phyloP scores from a whole-genome alignment of 495 filamentous ascomycete genomes.

The Lophium mytilinum region DNA sequence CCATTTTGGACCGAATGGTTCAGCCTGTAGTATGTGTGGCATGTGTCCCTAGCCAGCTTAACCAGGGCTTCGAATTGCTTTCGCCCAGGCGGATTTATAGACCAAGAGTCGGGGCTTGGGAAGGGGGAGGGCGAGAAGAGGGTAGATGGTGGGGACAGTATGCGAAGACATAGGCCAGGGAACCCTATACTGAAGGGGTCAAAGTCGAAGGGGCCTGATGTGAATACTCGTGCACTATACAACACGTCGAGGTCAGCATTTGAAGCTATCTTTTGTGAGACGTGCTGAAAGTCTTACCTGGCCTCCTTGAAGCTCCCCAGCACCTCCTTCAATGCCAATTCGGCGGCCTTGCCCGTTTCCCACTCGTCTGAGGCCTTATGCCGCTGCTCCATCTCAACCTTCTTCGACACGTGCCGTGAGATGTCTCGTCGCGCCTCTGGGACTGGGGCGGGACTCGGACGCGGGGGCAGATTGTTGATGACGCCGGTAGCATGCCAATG shows the following conservation, averaged over 20 bases:
- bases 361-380: constrained; percentile 51
- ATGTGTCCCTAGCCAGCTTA: constrained; percentile 48
- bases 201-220: constrained; percentile 56
- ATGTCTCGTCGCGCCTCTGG: constrained; percentile 35
- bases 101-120: constrained; percentile 63
- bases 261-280: neutral
- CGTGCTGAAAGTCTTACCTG: constrained; percentile 47
- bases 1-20: constrained; percentile 52
- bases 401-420: constrained; percentile 40
- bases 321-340: constrained; percentile 74
- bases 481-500: constrained; percentile 77
- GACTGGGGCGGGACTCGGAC: constrained; percentile 31
- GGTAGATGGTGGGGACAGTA: constrained; percentile 69
- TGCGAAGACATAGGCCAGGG: constrained; percentile 69
- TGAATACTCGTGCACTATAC: constrained; percentile 8
- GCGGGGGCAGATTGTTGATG: constrained; percentile 63
- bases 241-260: neutral
- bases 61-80: constrained; percentile 64
- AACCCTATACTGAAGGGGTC: constrained; percentile 74
- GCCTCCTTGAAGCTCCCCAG: constrained; percentile 72
- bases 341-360: constrained; percentile 70
- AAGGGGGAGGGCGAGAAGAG: constrained; percentile 63
- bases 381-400: constrained; percentile 51
- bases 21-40: constrained; percentile 16
- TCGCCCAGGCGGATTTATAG: constrained; percentile 58